Evolutionary conservation across 495 filamentous ascomycete genomes (phyloP).

Genomic region (Penicillium paxilli): DNA sequence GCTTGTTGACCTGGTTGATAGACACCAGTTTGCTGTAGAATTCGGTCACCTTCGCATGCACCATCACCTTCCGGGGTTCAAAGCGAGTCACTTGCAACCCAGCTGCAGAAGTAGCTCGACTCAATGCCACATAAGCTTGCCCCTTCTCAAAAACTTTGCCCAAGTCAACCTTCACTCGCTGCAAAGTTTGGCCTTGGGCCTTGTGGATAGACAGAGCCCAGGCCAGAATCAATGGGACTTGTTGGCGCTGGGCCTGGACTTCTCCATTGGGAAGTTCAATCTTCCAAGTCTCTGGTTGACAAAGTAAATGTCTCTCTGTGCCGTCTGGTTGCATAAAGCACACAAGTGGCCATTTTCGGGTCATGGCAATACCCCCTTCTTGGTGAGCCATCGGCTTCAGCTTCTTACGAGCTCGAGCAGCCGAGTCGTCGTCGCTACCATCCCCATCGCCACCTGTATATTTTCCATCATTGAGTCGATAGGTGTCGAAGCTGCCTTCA

Average conservation of each 20-base stretch:
- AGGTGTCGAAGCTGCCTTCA: slow-evolving; percentile 71
- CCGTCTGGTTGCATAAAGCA: slow-evolving; percentile 79
- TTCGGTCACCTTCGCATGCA: slow-evolving; percentile 78
- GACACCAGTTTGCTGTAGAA: slow-evolving; percentile 83
- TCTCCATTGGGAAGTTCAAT: slow-evolving; percentile 95
- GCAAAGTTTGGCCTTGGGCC: slow-evolving; percentile 93
- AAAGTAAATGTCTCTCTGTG: slow-evolving; percentile 72
- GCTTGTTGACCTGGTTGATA: slow-evolving; percentile 36
- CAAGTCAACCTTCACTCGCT: slow-evolving; percentile 92
- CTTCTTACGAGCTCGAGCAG: slow-evolving; percentile 48
- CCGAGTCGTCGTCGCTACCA: slow-evolving; percentile 38
- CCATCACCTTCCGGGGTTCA: slow-evolving; percentile 89
- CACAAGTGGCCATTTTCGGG: slow-evolving; percentile 73
- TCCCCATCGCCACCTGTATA: slow-evolving; percentile 45
- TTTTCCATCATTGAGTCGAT: slow-evolving; percentile 55
- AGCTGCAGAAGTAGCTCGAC: slow-evolving; percentile 80
- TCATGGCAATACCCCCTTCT: slow-evolving; percentile 29
- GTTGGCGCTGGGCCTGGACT: slow-evolving; percentile 73
- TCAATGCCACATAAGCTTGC: slow-evolving; percentile 59
- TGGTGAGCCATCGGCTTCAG: slow-evolving; percentile 45
- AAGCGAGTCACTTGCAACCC: slow-evolving; percentile 90
- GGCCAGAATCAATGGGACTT: slow-evolving; percentile 78
- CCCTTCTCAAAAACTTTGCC: slow-evolving; percentile 94
- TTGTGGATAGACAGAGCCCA: slow-evolving; percentile 99
- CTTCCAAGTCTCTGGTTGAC: slow-evolving; percentile 88